Base-by-base conservation (phyloP, 257 asterid genomes). In the Avicennia marina region DNA sequence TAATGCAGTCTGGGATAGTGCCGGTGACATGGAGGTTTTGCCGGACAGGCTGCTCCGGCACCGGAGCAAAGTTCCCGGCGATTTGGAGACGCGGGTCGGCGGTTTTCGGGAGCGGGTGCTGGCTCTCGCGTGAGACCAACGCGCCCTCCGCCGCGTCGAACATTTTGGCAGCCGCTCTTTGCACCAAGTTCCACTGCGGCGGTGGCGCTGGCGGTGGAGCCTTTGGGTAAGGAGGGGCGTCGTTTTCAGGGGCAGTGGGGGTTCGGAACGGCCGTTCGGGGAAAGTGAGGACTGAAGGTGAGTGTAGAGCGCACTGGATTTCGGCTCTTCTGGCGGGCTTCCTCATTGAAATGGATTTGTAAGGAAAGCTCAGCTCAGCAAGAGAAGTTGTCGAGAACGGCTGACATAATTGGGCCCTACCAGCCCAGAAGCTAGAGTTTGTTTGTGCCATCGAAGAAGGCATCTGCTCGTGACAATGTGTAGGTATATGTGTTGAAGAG, bases 51-150 rank as follows among this genome's bases (percentile, higher is more conserved):
- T 68, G 75, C 75, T 81, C 94, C 36, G 82, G 78, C 32, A 84
- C 94, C 36, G 94, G 86, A 9, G 86, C 79, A 56, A 71, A 84
- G 34, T 84, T 84, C 0, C 94, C 94, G 43, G 85, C 42, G 9
- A 84, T 77, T 47, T 84, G 87, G 65, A 84, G 66, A 4, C 34
- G 11, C 2, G 90, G 94, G 72, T 81, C 89, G 29, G 81, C 58
- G 9, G 94, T 74, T 17, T 68, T 81, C 0, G 90, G 80, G 34
- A 84, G 79, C 0, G 85, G 62, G 48, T 63, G 77, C 2, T 36
- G 55, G 31, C 56, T 69, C 56, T 81, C 94, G 54, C 50, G 71
- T 33, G 78, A 67, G 48, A 72, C 58, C 53, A 84, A 49, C 22
- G 73, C 79, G 67, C 49, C 31, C 50, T 84, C 94, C 13, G 70